Conservation (phyloP, 2,329 filamentous ascomycete species). For the Scopulariopsis brevicaulis region DNA sequence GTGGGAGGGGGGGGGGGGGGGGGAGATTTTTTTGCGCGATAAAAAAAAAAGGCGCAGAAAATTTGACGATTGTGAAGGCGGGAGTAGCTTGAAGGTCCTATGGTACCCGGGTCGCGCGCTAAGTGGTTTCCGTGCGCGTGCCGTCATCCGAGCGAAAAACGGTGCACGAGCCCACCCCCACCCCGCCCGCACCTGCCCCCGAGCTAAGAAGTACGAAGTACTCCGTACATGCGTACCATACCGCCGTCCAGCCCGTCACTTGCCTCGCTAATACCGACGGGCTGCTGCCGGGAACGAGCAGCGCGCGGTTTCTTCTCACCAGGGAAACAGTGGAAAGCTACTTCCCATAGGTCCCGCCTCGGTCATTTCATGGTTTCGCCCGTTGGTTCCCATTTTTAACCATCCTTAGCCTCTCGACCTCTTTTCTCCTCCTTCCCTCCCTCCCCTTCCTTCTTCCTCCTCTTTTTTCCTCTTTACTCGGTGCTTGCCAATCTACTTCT, state of each 20-base stretch:
- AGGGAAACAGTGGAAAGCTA: neutral
- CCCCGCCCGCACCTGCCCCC: neutral
- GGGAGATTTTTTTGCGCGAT: neutral
- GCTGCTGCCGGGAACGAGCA: no score
- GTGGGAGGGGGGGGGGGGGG: neutral
- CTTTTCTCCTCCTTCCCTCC: neutral
- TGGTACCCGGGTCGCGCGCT: neutral
- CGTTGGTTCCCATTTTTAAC: neutral
- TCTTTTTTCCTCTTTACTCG: constrained; percentile 1
- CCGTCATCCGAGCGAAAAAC: neutral
- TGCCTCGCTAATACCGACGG: no score
- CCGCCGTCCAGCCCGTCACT: no score
- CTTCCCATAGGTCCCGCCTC: neutral
- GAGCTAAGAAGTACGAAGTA: no score
- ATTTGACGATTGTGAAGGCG: neutral
- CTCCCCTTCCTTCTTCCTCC: constrained; percentile 3
- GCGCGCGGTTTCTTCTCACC: neutral
- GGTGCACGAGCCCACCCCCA: neutral
- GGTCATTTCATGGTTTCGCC: neutral
- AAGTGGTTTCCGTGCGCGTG: neutral
- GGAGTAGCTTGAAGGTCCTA: neutral
- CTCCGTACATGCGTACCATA: no score
- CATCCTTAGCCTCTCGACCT: neutral
- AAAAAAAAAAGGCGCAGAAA: neutral
- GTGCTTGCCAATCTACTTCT: neutral